These are phyloP conservation scores for Paraconiothyrium sp. DNA, from an alignment of 2,329 filamentous ascomycete genomes.

Conservation along the genomic window DNA sequence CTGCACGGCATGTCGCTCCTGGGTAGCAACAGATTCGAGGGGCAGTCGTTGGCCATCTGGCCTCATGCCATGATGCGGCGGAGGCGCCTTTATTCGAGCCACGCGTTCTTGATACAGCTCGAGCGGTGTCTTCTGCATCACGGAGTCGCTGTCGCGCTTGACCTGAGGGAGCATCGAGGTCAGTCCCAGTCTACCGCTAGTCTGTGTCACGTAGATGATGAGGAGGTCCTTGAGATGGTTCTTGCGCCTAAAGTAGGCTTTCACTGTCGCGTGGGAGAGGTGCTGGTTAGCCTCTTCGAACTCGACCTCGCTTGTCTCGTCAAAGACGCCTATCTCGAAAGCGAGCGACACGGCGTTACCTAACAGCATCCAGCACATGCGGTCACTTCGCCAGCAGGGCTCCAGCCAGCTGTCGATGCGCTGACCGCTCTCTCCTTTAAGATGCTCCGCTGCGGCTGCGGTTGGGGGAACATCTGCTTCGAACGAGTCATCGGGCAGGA, in stretches of 20 bases:
- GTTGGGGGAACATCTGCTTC: conserved; percentile 66
- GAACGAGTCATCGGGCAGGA: conserved; percentile 74
- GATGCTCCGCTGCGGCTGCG: conserved; percentile 47
- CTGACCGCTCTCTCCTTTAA: conserved; percentile 76
- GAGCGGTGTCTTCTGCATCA: conserved; percentile 40
- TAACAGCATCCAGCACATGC: conserved; percentile 98
- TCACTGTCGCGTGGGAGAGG: conserved; percentile 67
- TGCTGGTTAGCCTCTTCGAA: conserved; percentile 54
- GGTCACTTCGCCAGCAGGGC: conserved; percentile 88
- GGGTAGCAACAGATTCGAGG: conserved; percentile 47
- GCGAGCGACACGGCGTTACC: conserved; percentile 89
- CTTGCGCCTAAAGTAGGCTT: conserved; percentile 78
- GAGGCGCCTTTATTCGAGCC: conserved; percentile 44
- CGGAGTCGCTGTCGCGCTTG: conserved; percentile 39
- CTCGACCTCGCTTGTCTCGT: conserved; percentile 79
- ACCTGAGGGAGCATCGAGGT: conserved; percentile 85
- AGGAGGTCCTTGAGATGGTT: conserved; percentile 85
- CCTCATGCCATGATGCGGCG: conserved; percentile 46
- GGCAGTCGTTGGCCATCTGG: conserved; percentile 49
- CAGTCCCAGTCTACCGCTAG: conserved; percentile 90
- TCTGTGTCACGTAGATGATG: conserved; percentile 89
- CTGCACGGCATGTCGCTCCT: conserved; percentile 53
- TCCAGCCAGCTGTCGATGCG: conserved; percentile 96
- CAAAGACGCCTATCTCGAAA: conserved; percentile 95
- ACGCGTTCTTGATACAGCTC: conserved; percentile 49